These are phyloP conservation scores for Knufia petricola DNA, from an alignment of 2,329 filamentous ascomycete species.

Conservation along the genomic window DNA sequence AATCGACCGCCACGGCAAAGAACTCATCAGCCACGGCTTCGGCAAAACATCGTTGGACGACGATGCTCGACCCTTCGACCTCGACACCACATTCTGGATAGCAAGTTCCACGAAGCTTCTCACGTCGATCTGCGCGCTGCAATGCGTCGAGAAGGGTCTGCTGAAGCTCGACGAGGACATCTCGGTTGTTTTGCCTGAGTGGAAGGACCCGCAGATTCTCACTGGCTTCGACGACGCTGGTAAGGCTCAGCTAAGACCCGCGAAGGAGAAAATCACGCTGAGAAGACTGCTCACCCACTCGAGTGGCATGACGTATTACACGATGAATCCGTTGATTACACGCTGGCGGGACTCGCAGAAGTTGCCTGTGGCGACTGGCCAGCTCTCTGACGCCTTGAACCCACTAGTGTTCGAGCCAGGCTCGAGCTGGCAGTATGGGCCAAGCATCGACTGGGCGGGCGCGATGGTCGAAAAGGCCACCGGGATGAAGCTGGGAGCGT, in stretches of 20 bases:
- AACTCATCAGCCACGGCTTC: not conserved
- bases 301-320: constrained; percentile 13
- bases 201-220: constrained; percentile 41
- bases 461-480: constrained; percentile 42
- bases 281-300: constrained; percentile 19
- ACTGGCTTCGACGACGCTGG: constrained; percentile 37
- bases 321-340: not conserved
- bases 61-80: constrained; percentile 11
- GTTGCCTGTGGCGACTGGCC: not conserved
- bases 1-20: not conserved
- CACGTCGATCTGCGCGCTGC: constrained; percentile 44
- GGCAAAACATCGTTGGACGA: not conserved
- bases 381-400: not conserved
- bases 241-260: constrained; percentile 24
- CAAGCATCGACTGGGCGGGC: constrained; percentile 45
- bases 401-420: constrained; percentile 46
- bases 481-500: constrained; percentile 16
- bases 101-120: constrained; percentile 37
- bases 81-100: constrained; percentile 20
- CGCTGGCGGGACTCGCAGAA: not conserved
- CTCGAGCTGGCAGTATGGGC: constrained; percentile 42
- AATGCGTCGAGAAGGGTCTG: constrained; percentile 45
- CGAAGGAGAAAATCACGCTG: constrained; percentile 19
- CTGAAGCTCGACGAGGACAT: constrained; percentile 41
- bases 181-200: constrained; percentile 37